Evolutionary conservation across 805 yeast genomes (phyloP), one percentile per base, ranked within the genome.

Genomic region (Pichia nakasei): DNA sequence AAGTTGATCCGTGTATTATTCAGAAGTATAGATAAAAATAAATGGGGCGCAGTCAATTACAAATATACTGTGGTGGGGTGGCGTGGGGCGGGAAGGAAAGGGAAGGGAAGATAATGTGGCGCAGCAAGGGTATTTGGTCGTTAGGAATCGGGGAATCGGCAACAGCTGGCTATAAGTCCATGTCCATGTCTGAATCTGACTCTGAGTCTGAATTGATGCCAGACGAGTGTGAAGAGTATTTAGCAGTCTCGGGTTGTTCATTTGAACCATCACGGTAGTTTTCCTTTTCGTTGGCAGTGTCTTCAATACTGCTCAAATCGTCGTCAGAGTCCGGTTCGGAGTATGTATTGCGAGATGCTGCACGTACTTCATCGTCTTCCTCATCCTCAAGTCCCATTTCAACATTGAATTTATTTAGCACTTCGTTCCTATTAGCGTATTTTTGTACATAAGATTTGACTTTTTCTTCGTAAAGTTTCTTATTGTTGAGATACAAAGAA

Each of bases 391-490:
- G 15, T 7, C 44, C 47, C 39, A 33, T 45, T 22, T 55, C 55
- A 15, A 55, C 60, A 12, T 38, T 34, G 17, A 59, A 59, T 5
- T 51, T 50, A 9, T 47, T 52, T n/a, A 52, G 39, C 42, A 62
- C 52, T 60, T 53, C 48, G 56, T 46, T 50, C 66, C 65, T 52
- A 45, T 60, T 66, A 1, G 93, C 93, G 63, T 80, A 87, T 57
- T 73, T 75, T 56, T 69, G 69, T 22, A 89, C 94, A 55, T 86
- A 85, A 33, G 73, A 76, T 56, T 72, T 78, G 6, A 93, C 94
- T 52, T 76, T 80, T 41, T 70, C 77, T 40, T 75, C 76, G 59
- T 91, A 91, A 41, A 72, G 65, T 22, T 70, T 66, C 48, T 78
- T 80, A 54, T 87, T 86, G 45, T 80, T 74, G 49, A 81, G 69